Base-by-base conservation (phyloP, 306 rosid genomes). In the Parietaria judaica region DNA sequence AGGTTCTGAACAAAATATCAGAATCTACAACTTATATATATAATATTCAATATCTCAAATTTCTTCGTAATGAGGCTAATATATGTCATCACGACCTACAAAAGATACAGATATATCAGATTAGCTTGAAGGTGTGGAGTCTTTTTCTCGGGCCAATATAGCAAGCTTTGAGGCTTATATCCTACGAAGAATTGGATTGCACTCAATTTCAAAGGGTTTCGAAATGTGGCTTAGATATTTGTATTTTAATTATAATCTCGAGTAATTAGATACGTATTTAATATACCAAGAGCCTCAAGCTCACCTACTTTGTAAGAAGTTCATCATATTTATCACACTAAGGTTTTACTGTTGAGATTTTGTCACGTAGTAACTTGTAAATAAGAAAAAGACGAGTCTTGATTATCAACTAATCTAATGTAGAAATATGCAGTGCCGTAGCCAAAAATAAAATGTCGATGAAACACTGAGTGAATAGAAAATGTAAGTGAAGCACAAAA, bases 81-180 rank as follows among this genome's bases (percentile, higher is more conserved):
- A 76, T 51, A 64, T 53, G 84, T 79, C 76, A 23, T 23, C 31
- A 57, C 63, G 66, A 72, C 75, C 77, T 51, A 70, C 68, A 11
- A 37, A 65, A 39, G 13, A 60, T 16, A 46, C 16, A 45, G 45
- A 54, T 60, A 37, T 5, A 76, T 70, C 76, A 61, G 72, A 81
- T 73, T 73, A 73, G 68, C 77, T 73, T 70, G 67, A 68, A 75
- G 84, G 83, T 81, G 83, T 66, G 83, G 72, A 72, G 84, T 80
- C 91, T 78, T 82, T 84, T 81, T 80, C 87, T 71, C 41, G 17
- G 38, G 50, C 56, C 64, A 51, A 54, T 51, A 54, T 64, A 51
- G 34, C 38, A 47, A 62, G 66, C 41, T 64, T 50, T 53, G 13
- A 23, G 31, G 31, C 46, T 71, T 38, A 65, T 14, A 6, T 49